phyloP scores from a whole-genome alignment of 768 basidiomycete genomes.

The Tylopilus plumbeoviolaceoides region DNA sequence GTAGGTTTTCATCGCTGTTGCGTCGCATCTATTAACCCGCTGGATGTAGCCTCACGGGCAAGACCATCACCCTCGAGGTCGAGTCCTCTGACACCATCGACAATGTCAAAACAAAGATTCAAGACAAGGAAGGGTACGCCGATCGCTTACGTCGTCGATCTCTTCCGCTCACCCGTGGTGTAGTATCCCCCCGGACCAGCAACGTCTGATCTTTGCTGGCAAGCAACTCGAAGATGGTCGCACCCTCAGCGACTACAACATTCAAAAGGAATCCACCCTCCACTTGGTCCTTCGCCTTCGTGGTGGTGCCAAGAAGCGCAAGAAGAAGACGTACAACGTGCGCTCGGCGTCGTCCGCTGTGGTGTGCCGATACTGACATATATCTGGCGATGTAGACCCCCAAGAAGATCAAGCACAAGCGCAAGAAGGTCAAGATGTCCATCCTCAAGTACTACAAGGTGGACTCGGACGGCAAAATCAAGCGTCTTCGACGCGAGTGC shows the following conservation, averaged over 20 bases:
- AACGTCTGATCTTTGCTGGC: conserved; percentile 97
- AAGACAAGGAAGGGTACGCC: conserved; percentile 90
- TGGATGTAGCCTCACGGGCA: conserved; percentile 83
- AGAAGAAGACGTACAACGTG: conserved; percentile 99
- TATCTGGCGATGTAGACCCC: conserved; percentile 57
- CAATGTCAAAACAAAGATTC: conserved; percentile 97
- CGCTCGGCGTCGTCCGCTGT: conserved; percentile 25
- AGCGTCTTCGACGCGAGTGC: conserved; percentile 97
- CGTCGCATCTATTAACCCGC: neutral
- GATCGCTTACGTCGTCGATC: neutral
- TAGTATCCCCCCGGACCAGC: conserved; percentile 91
- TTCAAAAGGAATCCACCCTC: conserved; percentile 99
- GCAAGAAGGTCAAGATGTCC: conserved; percentile 99
- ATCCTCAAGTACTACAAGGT: conserved; percentile 99
- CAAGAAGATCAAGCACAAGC: conserved; percentile 99
- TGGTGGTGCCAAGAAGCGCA: conserved; percentile 99
- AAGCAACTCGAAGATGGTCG: conserved; percentile 99
- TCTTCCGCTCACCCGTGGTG: conserved; percentile 1
- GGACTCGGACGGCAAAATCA: conserved; percentile 99
- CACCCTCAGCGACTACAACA: conserved; percentile 93
- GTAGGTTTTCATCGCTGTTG: conserved; percentile 42
- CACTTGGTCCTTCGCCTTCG: conserved; percentile 96
- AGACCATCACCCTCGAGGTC: conserved; percentile 98
- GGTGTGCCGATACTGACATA: conserved; percentile 2
- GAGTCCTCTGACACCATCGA: conserved; percentile 97